Conservation (phyloP, 306 rosid genomes). For the Cicer chorassanicum region DNA sequence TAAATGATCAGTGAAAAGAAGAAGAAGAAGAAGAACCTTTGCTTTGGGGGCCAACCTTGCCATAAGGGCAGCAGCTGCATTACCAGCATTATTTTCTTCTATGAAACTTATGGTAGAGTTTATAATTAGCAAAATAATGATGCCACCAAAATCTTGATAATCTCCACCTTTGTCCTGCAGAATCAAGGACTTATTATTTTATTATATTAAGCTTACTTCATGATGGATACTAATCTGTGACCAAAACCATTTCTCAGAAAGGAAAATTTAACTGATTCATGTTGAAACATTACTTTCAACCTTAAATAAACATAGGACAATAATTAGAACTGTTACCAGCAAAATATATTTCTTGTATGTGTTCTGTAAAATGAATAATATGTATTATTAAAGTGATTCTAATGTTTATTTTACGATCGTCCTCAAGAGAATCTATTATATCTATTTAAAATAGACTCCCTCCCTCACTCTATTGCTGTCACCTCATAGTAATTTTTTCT, state of each 20-base stretch:
- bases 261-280: conserved; percentile 13
- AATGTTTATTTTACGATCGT: no score
- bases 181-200: conserved; percentile 17
- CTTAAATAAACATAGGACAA: neutral
- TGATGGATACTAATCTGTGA: conserved; percentile 8
- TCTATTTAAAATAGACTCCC: no score
- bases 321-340: conserved; percentile 6
- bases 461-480: no score
- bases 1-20: conserved; percentile 7
- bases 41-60: conserved; percentile 66
- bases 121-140: conserved; percentile 60
- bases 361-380: no score
- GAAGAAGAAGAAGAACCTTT: conserved; percentile 58
- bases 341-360: neutral
- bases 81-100: conserved; percentile 86
- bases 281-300: conserved; percentile 15
- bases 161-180: conserved; percentile 54
- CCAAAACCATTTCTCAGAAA: neutral
- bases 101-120: conserved; percentile 80
- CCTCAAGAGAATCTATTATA: no score
- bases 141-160: conserved; percentile 73
- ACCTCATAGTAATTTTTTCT: no score
- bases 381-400: no score
- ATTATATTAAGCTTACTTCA: conserved; percentile 14
- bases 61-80: conserved; percentile 76